A percentile compares a stretch with the other conserved stretches of the same genome.
Conservation (phyloP, 768 basidiomycete genomes). For the Russula abietina region DNA sequence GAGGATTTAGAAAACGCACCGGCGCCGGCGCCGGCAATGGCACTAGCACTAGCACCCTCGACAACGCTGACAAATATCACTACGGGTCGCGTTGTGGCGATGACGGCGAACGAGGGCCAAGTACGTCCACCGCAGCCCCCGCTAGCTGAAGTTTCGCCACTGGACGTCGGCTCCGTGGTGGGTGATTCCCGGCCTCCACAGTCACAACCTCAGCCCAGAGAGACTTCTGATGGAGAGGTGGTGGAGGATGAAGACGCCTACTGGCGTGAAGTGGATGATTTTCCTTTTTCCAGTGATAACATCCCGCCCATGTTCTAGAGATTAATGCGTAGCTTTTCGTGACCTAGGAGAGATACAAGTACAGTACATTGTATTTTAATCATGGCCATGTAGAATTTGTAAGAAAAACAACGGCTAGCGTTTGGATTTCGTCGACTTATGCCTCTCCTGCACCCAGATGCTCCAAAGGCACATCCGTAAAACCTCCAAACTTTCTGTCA, state of each 20-base stretch:
- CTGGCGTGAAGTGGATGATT: constrained; percentile 23
- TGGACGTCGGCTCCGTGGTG: constrained; percentile 22
- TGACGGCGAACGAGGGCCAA: background rate
- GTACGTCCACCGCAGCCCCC: constrained; percentile 5
- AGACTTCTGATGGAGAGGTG: background rate
- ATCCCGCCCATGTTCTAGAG: no score
- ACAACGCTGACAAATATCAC: background rate
- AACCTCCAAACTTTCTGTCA: background rate
- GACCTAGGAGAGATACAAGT: background rate
- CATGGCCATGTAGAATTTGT: background rate
- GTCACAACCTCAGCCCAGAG: background rate
- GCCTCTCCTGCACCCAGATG: background rate
- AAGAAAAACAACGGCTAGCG: background rate
- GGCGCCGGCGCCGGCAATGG: background rate
- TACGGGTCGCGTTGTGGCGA: background rate
- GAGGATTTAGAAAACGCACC: background rate
- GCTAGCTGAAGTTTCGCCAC: constrained; percentile 13
- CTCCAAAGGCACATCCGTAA: background rate
- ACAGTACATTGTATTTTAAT: background rate
- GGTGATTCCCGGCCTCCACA: constrained; percentile 3
- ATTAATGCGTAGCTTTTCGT: background rate
- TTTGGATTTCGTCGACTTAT: background rate
- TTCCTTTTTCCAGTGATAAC: background rate
- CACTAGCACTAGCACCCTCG: background rate
- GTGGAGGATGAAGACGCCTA: constrained; percentile 24